phyloP scores from a whole-genome alignment of 352 stramenopile genomes.

The Phytopythium ostracodes region DNA sequence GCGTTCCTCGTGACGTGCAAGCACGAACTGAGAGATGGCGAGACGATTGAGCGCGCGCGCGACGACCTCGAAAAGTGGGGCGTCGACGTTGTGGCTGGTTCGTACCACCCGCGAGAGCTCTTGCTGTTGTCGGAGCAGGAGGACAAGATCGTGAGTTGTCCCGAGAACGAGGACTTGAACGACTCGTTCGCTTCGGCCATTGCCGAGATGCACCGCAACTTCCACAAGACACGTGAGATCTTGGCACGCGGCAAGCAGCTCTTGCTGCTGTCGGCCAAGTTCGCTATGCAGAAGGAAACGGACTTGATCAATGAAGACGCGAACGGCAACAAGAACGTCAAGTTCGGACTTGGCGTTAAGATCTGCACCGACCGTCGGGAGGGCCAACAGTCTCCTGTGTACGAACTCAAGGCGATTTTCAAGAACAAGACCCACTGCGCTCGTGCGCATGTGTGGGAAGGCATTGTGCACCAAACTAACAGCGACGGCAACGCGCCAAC shows the following conservation, averaged over 20 bases:
- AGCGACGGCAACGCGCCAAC: constrained; percentile 19
- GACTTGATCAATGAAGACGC: constrained; percentile 85
- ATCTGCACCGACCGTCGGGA: constrained; percentile 64
- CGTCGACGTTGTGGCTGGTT: constrained; percentile 73
- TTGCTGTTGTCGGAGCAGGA: constrained; percentile 78
- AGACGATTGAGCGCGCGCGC: constrained; percentile 67
- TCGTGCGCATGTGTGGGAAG: constrained; percentile 75
- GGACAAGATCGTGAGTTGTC: constrained; percentile 73
- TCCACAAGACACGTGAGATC: constrained; percentile 69
- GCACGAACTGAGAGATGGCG: constrained; percentile 58
- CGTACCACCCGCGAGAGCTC: constrained; percentile 63
- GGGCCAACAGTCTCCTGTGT: constrained; percentile 48
- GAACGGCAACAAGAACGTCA: constrained; percentile 83
- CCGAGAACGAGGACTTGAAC: constrained; percentile 76
- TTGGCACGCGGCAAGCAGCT: constrained; percentile 74
- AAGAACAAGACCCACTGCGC: constrained; percentile 83
- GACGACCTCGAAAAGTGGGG: constrained; percentile 76
- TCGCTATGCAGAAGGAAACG: constrained; percentile 85
- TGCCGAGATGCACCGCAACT: constrained; percentile 71
- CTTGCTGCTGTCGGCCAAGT: constrained; percentile 80
- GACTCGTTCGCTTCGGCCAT: constrained; percentile 73
- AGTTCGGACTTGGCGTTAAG: constrained; percentile 74
- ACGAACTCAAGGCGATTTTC: constrained; percentile 84
- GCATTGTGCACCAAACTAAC: constrained; percentile 28
- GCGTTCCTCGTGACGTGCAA: constrained; percentile 81